Percentiles rank a stretch among this genome's conserved stretches.
Evolutionary conservation across 2,329 filamentous ascomycete species (phyloP).

Genomic region (Botrytis deweyae): DNA sequence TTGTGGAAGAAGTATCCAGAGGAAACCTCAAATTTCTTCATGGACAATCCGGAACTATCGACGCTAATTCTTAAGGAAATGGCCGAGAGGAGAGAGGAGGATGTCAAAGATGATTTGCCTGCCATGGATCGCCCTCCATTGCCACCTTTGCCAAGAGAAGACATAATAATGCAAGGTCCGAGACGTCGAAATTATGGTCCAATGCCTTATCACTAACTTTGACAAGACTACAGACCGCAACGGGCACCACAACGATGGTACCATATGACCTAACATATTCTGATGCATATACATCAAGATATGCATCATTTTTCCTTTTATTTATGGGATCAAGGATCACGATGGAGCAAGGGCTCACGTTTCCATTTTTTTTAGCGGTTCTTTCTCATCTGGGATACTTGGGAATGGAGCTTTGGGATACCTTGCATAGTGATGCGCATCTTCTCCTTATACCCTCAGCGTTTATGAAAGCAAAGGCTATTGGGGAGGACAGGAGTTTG

Average conservation of each 20-base stretch:
- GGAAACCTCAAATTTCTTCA: slow-evolving; percentile 46
- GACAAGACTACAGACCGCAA: slow-evolving; percentile 4
- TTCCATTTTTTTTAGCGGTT: not conserved
- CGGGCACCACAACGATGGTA: not conserved
- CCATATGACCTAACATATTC: not conserved
- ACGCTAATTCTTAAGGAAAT: slow-evolving; percentile 51
- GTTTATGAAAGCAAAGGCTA: slow-evolving; percentile 14
- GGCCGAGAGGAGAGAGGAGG: slow-evolving; percentile 45
- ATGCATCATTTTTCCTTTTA: not conserved
- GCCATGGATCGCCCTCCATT: slow-evolving; percentile 38
- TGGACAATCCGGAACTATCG: slow-evolving; percentile 48
- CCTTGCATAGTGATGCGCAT: slow-evolving; percentile 13
- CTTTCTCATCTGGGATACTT: not conserved
- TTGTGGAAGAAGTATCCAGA: slow-evolving; percentile 46
- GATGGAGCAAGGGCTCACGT: not conserved
- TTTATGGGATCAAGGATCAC: not conserved
- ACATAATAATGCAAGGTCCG: slow-evolving; percentile 25
- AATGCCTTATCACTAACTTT: slow-evolving; percentile 18
- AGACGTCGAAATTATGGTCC: slow-evolving; percentile 24
- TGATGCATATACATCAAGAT: not conserved
- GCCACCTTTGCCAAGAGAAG: slow-evolving; percentile 18
- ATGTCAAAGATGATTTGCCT: slow-evolving; percentile 43
- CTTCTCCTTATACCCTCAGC: slow-evolving; percentile 18
- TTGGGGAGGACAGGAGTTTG: not conserved
- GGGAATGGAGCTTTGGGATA: slow-evolving; percentile 14